phyloP scores from a whole-genome alignment of 1,284 basidiomycete genomes.

The Microbotryum violaceum region DNA sequence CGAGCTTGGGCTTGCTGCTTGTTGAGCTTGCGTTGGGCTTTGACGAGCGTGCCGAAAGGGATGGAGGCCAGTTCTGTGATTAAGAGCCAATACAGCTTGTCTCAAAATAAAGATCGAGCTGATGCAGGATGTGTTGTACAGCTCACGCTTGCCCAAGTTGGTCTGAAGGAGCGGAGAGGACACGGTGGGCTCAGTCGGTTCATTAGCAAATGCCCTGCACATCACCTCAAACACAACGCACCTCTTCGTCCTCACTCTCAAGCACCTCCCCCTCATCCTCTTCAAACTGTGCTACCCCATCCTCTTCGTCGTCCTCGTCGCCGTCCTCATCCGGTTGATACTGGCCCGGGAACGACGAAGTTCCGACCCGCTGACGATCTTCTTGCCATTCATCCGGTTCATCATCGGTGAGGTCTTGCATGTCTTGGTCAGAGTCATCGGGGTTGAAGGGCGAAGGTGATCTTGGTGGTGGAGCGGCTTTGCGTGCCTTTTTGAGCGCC shows the following conservation, averaged over 20 bases:
- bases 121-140: not conserved
- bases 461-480: no score
- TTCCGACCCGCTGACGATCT: conserved; percentile 5
- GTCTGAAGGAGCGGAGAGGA: not conserved
- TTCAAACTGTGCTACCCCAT: conserved; percentile 20
- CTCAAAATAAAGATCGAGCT: not conserved
- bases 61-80: conserved; percentile 22
- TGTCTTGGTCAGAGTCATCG: no score
- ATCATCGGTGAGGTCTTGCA: no score
- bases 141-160: conserved; percentile 11
- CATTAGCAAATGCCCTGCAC: no score
- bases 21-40: conserved; percentile 28
- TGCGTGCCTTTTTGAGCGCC: no score
- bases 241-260: conserved; percentile 23
- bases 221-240: not conserved
- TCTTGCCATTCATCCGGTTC: conserved; percentile 23
- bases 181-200: not conserved
- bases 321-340: conserved; percentile 1
- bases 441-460: no score
- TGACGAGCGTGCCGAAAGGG: conserved; percentile 27
- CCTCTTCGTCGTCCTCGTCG: conserved; percentile 20
- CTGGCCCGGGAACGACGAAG: not conserved
- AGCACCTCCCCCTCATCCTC: conserved; percentile 24
- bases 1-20: conserved; percentile 8
- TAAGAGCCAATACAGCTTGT: not conserved